Evolutionary conservation across 345 rosid genomes (phyloP).

Genomic region (Noccaea caerulescens): DNA sequence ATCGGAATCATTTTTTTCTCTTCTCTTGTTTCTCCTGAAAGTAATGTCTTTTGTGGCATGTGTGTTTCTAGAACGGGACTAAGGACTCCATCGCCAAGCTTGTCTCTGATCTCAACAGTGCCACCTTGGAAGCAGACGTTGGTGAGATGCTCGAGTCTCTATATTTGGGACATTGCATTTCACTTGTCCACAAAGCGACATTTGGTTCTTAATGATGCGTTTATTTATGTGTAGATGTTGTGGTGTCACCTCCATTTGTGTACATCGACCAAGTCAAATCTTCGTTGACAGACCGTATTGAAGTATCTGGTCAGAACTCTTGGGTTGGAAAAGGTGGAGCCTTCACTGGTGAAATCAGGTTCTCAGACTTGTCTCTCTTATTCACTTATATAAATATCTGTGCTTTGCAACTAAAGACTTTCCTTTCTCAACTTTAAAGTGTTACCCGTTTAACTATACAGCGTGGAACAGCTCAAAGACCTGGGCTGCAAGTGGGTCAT

Average conservation of each 20-base stretch:
- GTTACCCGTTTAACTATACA: slow-evolving; percentile 37
- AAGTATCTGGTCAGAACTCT: slow-evolving; percentile 90
- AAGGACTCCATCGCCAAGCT: slow-evolving; percentile 89
- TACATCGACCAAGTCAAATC: slow-evolving; percentile 84
- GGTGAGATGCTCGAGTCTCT: slow-evolving; percentile 56
- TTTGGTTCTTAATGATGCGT: neutral
- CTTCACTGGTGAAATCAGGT: slow-evolving; percentile 99
- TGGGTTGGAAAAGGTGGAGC: slow-evolving; percentile 99
- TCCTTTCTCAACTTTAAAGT: neutral
- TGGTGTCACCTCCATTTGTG: slow-evolving; percentile 95
- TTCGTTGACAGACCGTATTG: slow-evolving; percentile 70
- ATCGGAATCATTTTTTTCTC: neutral
- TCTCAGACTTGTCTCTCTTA: slow-evolving; percentile 16
- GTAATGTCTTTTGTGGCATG: slow-evolving; percentile 20
- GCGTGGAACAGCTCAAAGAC: slow-evolving; percentile 94
- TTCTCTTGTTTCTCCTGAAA: neutral
- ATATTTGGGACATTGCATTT: neutral
- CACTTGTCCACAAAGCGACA: neutral
- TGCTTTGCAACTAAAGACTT: neutral
- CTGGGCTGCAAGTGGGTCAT: slow-evolving; percentile 96
- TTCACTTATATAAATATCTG: neutral
- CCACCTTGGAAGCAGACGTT: slow-evolving; percentile 86
- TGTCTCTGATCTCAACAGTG: slow-evolving; percentile 82
- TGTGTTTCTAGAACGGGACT: slow-evolving; percentile 75
- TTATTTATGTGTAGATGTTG: slow-evolving; percentile 63